phyloP scores from a whole-genome alignment of 2,329 filamentous ascomycete genomes.

The Dendrostoma leiphaemia region DNA sequence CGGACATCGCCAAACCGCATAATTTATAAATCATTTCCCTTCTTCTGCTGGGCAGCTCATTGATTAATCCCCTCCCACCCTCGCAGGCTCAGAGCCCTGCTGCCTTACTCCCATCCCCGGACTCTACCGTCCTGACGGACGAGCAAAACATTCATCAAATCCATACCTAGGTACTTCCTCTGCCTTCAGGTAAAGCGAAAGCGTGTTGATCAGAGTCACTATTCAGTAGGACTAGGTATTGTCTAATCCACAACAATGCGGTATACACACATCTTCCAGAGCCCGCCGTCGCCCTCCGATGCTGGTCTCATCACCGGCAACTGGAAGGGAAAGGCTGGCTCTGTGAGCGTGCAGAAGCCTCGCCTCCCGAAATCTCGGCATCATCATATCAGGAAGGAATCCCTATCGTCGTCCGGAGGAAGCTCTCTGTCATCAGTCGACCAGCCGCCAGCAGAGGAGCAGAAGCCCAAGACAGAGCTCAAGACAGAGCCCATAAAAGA shows the following conservation, averaged over 20 bases:
- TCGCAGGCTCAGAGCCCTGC: no score
- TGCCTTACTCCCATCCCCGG: background rate
- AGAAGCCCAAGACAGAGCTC: background rate
- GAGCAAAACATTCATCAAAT: no score
- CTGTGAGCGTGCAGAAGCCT: conserved; percentile 7
- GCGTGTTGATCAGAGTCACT: no score
- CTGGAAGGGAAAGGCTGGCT: conserved; percentile 10
- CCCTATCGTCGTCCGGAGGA: conserved; percentile 9
- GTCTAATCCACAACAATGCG: no score
- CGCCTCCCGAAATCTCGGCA: conserved; percentile 15
- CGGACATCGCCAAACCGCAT: conserved; percentile 1
- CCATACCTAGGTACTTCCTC: no score
- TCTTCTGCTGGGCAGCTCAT: background rate
- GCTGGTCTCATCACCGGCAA: conserved; percentile 14
- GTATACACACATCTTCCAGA: conserved; percentile 14
- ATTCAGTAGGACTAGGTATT: no score
- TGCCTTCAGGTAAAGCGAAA: no score
- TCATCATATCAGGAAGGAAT: conserved; percentile 14
- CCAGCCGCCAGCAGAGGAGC: background rate
- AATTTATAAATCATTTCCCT: background rate
- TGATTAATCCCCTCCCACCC: no score
- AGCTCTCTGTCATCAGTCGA: conserved; percentile 1
- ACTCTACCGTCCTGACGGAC: no score
- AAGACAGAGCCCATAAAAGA: background rate
- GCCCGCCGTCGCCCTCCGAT: conserved; percentile 13